These are phyloP conservation scores for Saturnispora diversa DNA, from an alignment of 805 yeast species.

Conservation along the genomic window DNA sequence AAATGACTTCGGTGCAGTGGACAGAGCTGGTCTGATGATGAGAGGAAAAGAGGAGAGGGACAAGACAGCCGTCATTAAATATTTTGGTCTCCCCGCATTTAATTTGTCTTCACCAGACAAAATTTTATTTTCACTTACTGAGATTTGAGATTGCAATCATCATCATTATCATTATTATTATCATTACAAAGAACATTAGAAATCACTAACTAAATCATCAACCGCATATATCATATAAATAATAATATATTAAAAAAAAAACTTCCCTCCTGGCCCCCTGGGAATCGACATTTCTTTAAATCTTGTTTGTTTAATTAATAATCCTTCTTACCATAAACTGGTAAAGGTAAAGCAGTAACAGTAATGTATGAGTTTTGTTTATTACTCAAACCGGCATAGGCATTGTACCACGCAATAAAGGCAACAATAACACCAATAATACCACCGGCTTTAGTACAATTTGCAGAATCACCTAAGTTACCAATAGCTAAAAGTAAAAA, in stretches of 20 bases:
- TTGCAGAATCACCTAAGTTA: conserved; percentile 37
- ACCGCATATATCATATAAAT: too few species aligned
- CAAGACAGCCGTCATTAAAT: too few species aligned
- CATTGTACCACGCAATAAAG: conserved; percentile 60
- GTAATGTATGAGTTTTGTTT: conserved; percentile 54
- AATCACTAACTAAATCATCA: too few species aligned
- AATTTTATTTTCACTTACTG: too few species aligned
- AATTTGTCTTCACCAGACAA: too few species aligned
- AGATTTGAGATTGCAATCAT: not conserved
- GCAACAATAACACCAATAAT: conserved; percentile 55
- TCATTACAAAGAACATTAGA: not conserved
- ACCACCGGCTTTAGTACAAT: conserved; percentile 49
- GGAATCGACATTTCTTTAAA: too few species aligned
- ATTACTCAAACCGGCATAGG: conserved; percentile 62
- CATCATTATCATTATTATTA: not conserved
- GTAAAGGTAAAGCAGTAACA: conserved; percentile 27
- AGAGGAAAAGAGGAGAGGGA: too few species aligned
- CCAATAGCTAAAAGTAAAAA: conserved; percentile 46
- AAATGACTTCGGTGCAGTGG: too few species aligned
- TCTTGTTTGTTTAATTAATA: too few species aligned
- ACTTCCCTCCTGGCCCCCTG: not conserved
- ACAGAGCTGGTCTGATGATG: too few species aligned
- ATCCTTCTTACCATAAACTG: conserved; percentile 21
- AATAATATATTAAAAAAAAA: not conserved
- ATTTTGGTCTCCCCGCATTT: too few species aligned